Evolutionary conservation across 208 protist species (phyloP).

Genomic region (Trichomonas tenax): DNA sequence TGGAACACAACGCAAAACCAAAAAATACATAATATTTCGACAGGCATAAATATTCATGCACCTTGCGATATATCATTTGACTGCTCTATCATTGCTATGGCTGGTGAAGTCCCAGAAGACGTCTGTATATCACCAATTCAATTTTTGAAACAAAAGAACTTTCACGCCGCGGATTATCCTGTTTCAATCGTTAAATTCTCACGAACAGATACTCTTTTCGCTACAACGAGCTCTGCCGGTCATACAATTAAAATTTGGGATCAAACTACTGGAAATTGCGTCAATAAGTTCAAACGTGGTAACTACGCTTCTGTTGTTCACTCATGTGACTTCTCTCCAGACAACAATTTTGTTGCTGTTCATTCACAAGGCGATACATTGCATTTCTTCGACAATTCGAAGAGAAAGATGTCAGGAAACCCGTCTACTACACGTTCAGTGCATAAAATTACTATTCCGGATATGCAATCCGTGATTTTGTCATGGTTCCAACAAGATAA

Average conservation of each 20-base stretch:
- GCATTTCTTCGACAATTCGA: background rate
- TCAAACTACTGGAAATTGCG: background rate
- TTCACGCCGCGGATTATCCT: background rate
- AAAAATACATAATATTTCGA: background rate
- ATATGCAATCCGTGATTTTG: background rate
- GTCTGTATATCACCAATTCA: background rate
- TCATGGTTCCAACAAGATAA: background rate
- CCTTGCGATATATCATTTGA: background rate
- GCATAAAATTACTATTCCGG: background rate
- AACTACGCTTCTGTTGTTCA: background rate
- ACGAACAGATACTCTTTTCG: background rate
- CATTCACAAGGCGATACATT: background rate
- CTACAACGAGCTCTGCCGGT: background rate
- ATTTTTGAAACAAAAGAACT: background rate
- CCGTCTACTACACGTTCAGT: background rate
- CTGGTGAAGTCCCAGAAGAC: background rate
- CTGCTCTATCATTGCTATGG: background rate
- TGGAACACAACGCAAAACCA: background rate
- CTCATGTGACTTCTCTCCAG: background rate
- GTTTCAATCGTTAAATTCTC: slow-evolving; percentile 4
- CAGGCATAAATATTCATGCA: background rate
- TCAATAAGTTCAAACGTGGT: background rate
- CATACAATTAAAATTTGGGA: background rate
- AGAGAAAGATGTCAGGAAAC: background rate
- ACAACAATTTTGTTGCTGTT: background rate